Evolutionary conservation across 129 eudicot genomes (phyloP).

Genomic region (Kitagawia praeruptora): DNA sequence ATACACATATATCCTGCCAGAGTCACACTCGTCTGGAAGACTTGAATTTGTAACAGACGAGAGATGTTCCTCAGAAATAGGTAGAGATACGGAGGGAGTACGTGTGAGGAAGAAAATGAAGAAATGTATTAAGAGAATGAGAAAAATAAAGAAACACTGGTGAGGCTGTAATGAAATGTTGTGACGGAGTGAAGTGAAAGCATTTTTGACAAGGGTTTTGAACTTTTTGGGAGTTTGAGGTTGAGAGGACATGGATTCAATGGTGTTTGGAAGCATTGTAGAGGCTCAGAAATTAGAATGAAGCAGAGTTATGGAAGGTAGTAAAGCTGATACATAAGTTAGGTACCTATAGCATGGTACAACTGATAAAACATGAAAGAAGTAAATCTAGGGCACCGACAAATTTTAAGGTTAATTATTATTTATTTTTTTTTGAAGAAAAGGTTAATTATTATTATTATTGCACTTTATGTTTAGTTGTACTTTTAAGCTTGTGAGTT

Average conservation of each 20-base stretch:
- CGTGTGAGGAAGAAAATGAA: background rate
- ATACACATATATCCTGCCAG: slow-evolving; percentile 54
- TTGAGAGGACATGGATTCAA: background rate
- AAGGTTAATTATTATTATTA: background rate
- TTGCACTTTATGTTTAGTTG: background rate
- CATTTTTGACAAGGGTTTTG: slow-evolving; percentile 18
- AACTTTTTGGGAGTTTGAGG: slow-evolving; percentile 19
- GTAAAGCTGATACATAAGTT: background rate
- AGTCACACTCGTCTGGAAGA: slow-evolving; percentile 13
- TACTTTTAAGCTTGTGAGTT: background rate
- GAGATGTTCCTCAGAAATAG: background rate
- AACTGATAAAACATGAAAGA: background rate
- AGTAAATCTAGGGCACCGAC: slow-evolving; percentile 1
- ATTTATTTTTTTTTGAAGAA: too few relatives aligned
- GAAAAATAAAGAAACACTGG: slow-evolving; percentile 19
- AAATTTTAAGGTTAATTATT: background rate
- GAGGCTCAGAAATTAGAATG: background rate
- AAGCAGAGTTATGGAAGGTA: slow-evolving; percentile 2
- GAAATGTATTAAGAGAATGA: background rate
- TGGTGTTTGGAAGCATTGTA: background rate
- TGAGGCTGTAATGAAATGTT: slow-evolving; percentile 42
- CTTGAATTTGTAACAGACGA: background rate
- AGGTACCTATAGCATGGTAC: background rate
- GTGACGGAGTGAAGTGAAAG: slow-evolving; percentile 18
- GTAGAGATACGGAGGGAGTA: background rate